Evolutionary conservation across 441 rosid species (phyloP), one percentile per base, ranked within the genome.

Genomic region (Jatropha podagrica): DNA sequence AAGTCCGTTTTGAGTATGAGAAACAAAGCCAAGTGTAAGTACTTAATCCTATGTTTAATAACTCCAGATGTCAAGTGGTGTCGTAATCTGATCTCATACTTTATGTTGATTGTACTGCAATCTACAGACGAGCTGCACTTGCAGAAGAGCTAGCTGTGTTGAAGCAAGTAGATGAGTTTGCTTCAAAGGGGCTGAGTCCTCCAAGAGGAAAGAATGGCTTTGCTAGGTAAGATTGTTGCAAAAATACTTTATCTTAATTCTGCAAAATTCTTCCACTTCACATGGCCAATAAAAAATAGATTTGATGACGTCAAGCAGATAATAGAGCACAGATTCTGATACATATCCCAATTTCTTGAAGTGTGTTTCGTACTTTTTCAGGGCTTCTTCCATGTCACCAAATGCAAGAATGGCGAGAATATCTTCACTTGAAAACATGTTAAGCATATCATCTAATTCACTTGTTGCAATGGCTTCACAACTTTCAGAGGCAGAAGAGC

Each of bases 391-490:
- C 15, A 87, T 94, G 93, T 91, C 98, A 75, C 93, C 97, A 77
- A 88, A 82, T 86, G 98, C 99, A 66, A 91, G 98, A 80, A 79
- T 85, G 92, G 89, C 98, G 32, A 80, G 97, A 76, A 91, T 90
- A 81, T 85, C 97, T 72, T 91, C 97, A 61, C 95, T 96, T 4
- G 98, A 96, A 86, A 88, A 82, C 85, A 96, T 96, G 99, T 85
- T 92, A 9, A 86, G 88, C 83, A 92, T 94, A 81, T 89, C 99
- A 78, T 96, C 98, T 44, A 89, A 90, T 80, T 96, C 97, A 56
- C 92, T 94, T 17, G 96, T 96, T 44, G 90, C 99, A 56, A 96
- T 96, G 99, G 99, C 99, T 69, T 92, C 98, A 78, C 98, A 96
- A 84, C 97, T 96, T 74, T 96, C 98, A 26, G 99, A 96, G 86